Conservation (phyloP, 2,329 filamentous ascomycete genomes). For the Fusarium austroafricanum region DNA sequence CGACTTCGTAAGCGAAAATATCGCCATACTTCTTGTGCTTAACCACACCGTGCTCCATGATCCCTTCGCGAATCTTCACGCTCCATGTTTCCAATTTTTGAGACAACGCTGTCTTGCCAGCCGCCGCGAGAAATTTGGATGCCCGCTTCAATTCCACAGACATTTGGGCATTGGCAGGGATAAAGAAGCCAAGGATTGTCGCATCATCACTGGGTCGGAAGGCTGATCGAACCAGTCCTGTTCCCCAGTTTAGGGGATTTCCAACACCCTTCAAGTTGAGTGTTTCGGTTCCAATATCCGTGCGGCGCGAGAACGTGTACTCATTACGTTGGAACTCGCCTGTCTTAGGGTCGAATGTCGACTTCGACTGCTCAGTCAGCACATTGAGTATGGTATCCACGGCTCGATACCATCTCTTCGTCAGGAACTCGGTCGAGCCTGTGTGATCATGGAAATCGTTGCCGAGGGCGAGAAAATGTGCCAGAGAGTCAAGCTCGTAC, state of each 20-base stretch:
- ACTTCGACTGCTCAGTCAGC: slow-evolving; percentile 79
- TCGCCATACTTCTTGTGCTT: slow-evolving; percentile 78
- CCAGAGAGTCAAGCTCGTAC: slow-evolving; percentile 96
- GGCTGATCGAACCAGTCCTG: slow-evolving; percentile 87
- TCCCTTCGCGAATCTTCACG: slow-evolving; percentile 75
- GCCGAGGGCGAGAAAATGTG: slow-evolving; percentile 85
- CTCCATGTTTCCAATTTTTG: slow-evolving; percentile 69
- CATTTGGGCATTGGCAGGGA: slow-evolving; percentile 97
- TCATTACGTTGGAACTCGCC: slow-evolving; percentile 75
- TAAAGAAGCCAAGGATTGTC: slow-evolving; percentile 92
- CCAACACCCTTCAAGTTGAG: slow-evolving; percentile 83
- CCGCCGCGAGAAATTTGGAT: slow-evolving; percentile 73
- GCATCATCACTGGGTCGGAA: slow-evolving; percentile 97
- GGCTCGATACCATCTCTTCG: slow-evolving; percentile 80
- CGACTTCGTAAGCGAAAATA: slow-evolving; percentile 89
- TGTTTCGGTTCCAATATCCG: slow-evolving; percentile 88
- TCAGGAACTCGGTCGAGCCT: slow-evolving; percentile 81
- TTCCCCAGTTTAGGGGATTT: slow-evolving; percentile 89
- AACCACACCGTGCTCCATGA: slow-evolving; percentile 87
- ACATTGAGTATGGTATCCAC: slow-evolving; percentile 79
- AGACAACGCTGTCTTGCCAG: slow-evolving; percentile 65
- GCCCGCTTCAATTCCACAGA: slow-evolving; percentile 85
- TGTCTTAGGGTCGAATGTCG: slow-evolving; percentile 80
- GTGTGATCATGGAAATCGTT: slow-evolving; percentile 91
- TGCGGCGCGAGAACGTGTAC: slow-evolving; percentile 89